Base-by-base conservation (phyloP, 768 basidiomycete genomes). In the Phaeolepiota aurea region DNA sequence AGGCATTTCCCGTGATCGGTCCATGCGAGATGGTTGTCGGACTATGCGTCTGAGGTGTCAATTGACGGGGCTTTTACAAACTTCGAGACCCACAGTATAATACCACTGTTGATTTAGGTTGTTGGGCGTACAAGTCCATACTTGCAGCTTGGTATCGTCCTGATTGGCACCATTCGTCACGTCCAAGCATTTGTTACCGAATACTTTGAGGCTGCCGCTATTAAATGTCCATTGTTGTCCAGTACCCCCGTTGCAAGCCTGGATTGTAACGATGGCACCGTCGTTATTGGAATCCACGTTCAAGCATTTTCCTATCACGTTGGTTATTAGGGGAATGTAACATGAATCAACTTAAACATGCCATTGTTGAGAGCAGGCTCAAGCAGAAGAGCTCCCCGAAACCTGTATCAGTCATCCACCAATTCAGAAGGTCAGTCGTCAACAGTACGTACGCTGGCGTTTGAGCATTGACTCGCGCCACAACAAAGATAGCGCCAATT, bases 221-320 rank as follows among this genome's bases (percentile, higher is more conserved):
- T 44, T 54, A 48, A 76, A 76, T 4, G 60, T 59, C 72, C 73
- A 77, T 44, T 70, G 59, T 52, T 78, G 75, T 16, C 60, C 50
- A n/a, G 53, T 51, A 15, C 62, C 51, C 15, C 66, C 67, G 9
- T 62, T 66, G 53, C 76, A 78, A 4, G 62, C 44, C 48, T 70
- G 63, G 35, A 77, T 57, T 5, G 65, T 69, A 42, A 76, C 70
- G 15, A 52, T 31, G 5, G 75, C 71, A 25, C 71, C 73, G 48
- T 76, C 63, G 5, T 56, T 49, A 54, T 76, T 70, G 7, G 69
- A 68, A 1, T 68, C 58, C 3, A 73, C 74, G 13, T 72, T 74
- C 40, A 77, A 44, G 49, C 75, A 77, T 56, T 72, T 69, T 7
- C 56, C 75, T 74, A 42, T 35, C 33, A 16, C 7, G 16, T 19